Evolutionary conservation across 1,284 basidiomycete genomes (phyloP), one percentile per base, ranked within the genome.

Genomic region (Pseudozyma sp.): DNA sequence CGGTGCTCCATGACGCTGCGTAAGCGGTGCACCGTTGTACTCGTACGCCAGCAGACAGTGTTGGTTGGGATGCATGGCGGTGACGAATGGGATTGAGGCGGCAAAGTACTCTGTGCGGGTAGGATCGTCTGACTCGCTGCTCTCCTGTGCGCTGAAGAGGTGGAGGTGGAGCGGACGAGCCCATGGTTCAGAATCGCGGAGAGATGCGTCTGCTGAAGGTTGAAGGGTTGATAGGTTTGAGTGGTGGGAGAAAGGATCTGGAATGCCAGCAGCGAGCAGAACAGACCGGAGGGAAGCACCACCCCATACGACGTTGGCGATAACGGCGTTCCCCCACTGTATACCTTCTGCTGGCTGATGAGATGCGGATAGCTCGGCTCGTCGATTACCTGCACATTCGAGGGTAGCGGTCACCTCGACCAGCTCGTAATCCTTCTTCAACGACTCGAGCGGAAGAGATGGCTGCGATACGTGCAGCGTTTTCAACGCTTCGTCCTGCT

Each of bases 1-100:
- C 0, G 91, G 91, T 7, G 88, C 90, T 0, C 91, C 91, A 59
- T 90, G 91, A 50, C 90, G 88, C 1, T 89, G 86, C 14, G 87
- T 87, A 11, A 92, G 84, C 0, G 87, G 85, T 57, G 89, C 87
- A 16, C 87, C 88, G 40, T 78, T 73, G 68, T 76, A 60, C 37
- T 68, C 34, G 49, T 65, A 68, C 0, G 67, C 58, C 1, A 78
- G 47, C 2, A 78, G 59, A 30, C 72, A 75, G 42, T 48, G 40
- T 46, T 78, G 75, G 24, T 75, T 68, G 3, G 73, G 75, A 33
- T 75, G 73, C 64, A 78, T 62, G 14, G 75, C 75, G 11, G 63
- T 64, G 14, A 64, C 17, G 37, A 78, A 69, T 5, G 77, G 63
- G 39, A 78, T 57, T 5, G 70, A 77, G 10, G 77, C 59, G 31